Base-by-base conservation (phyloP, 2,329 filamentous ascomycete genomes). In the Alternaria longipes region DNA sequence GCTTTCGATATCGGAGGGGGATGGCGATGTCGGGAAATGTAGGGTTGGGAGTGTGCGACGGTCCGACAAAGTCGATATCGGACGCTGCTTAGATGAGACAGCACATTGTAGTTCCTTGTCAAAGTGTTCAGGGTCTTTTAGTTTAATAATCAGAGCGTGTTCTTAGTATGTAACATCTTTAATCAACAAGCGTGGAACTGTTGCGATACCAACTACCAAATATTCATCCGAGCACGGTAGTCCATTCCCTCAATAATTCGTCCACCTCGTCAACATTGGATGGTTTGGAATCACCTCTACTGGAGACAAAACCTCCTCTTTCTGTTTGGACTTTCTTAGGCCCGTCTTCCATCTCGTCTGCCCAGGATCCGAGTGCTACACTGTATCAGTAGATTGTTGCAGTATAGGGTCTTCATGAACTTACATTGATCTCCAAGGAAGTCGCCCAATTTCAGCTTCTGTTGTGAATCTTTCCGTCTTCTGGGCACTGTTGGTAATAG, bases 181-280 rank as follows among this genome's bases (percentile, higher is more conserved):
- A 4, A 1, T 12, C 20, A 5, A 22, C 4, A 8, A 42, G 11
- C 9, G 40, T 42, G 18, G 38, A 20, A 11, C 18, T 42, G 9
- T 14, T 22, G 28, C 45, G 42, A 49, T 32, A 30, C 28, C 9
- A 32, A 44, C 5, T 30, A 8, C 36, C 8, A 16, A 8, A 38
- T 4, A 16, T 26, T 42, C 28, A 46, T 18, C 46, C 55, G 11
- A 64, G 49, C 5, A 66, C 47, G 11, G 54, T 70, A 7, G 70
- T 72, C 70, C 71, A 73, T 24, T 71, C 65, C 36, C 47, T 63
- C 32, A 74, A 50, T 36, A 74, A 49, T 1, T 64, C 60, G 22
- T 73, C 69, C 6, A 73, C 68, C 44, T 70, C 69, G 26, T 64
- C 28, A 30, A 30, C 9, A 3, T 30, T 12, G 28, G 28, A 9